A percentile compares a stretch with the other conserved stretches of the same genome.
Evolutionary conservation across 805 yeast species (phyloP).

Genomic region (Saccharomycopsis amapae): DNA sequence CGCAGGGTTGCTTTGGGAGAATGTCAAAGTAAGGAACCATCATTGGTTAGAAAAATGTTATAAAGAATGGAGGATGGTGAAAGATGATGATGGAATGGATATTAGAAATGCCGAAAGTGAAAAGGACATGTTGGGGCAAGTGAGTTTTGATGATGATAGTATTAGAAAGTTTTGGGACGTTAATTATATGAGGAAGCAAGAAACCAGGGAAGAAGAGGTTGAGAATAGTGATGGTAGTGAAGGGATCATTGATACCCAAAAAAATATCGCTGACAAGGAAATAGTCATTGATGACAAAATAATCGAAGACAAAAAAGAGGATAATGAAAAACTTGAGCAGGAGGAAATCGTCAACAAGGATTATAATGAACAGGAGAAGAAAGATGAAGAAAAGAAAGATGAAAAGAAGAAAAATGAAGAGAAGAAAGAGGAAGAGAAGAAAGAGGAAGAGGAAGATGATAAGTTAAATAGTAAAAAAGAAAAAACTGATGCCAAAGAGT

Average conservation of each 20-base stretch:
- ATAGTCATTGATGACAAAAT: not conserved
- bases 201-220: not conserved
- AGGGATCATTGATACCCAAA: not conserved
- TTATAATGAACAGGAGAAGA: not conserved
- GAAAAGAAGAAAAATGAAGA: conserved; percentile 9
- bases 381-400: conserved; percentile 15
- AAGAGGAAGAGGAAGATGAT: conserved; percentile 24
- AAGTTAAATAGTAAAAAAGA: not conserved
- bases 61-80: conserved; percentile 46
- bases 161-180: conserved; percentile 17
- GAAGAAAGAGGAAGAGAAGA: conserved; percentile 23
- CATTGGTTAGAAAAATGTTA: conserved; percentile 85
- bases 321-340: not conserved
- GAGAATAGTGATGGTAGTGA: not conserved
- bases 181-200: not conserved
- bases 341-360: not conserved
- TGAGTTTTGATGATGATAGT: conserved; percentile 6
- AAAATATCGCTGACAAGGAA: not conserved
- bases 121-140: conserved; percentile 22
- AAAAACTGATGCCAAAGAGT: not conserved
- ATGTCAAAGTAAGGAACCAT: conserved; percentile 61
- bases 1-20: conserved; percentile 60
- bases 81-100: conserved; percentile 36
- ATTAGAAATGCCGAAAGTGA: conserved; percentile 34
- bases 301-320: not conserved